phyloP scores from a whole-genome alignment of 2,329 filamentous ascomycete species.

The Fusarium metavorans region DNA sequence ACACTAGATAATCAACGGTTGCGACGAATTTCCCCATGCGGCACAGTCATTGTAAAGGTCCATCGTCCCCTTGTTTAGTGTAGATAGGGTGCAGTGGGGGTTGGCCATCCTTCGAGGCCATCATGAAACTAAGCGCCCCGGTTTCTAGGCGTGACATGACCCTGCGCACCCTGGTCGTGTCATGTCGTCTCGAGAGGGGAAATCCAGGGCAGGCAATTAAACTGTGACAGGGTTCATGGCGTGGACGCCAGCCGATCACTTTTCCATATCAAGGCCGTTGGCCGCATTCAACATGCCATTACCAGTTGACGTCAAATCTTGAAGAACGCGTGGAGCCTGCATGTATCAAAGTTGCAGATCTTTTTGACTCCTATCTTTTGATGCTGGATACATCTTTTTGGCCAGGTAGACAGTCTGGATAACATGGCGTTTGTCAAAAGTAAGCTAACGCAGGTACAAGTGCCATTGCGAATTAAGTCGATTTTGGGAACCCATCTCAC shows the following conservation, averaged over 20 bases:
- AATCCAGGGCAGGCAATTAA: slow-evolving; percentile 36
- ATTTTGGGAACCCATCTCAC: slow-evolving; percentile 15
- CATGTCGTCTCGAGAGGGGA: slow-evolving; percentile 37
- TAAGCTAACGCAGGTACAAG: slow-evolving; percentile 37
- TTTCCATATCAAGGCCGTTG: background rate
- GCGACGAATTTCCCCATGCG: slow-evolving; percentile 14
- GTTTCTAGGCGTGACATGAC: slow-evolving; percentile 26
- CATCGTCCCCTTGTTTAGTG: slow-evolving; percentile 37
- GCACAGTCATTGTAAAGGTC: slow-evolving; percentile 26
- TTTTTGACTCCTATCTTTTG: slow-evolving; percentile 8
- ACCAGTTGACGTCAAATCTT: slow-evolving; percentile 11
- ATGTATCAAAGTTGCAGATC: slow-evolving; percentile 23
- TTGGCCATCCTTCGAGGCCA: slow-evolving; percentile 35
- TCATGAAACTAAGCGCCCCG: slow-evolving; percentile 38
- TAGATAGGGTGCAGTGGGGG: slow-evolving; percentile 38
- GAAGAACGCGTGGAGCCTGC: slow-evolving; percentile 4
- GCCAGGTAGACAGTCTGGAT: background rate
- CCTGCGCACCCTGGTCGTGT: slow-evolving; percentile 16
- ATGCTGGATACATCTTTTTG: background rate
- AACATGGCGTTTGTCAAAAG: slow-evolving; percentile 13
- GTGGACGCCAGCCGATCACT: slow-evolving; percentile 27
- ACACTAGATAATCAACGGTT: slow-evolving; percentile 9
- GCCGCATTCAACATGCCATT: background rate
- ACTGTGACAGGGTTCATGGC: slow-evolving; percentile 25
- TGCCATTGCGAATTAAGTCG: slow-evolving; percentile 23